Evolutionary conservation across 345 rosid species (phyloP), one percentile per base, ranked within the genome.

Genomic region (Turnera subulata): DNA sequence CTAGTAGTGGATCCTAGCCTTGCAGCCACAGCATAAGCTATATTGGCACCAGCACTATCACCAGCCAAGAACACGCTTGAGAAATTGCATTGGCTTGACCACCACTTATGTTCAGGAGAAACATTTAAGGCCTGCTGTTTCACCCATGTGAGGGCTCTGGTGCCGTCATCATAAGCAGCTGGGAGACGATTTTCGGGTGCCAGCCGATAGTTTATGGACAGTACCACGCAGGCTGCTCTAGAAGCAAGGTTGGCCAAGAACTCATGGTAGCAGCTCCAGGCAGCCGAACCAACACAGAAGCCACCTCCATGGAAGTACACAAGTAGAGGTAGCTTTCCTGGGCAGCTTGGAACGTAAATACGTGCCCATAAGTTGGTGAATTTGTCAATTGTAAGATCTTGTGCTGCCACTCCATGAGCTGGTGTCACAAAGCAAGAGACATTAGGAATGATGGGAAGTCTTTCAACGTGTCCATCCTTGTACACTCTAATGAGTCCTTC

Each of bases 281-380:
- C 59, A 24, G 68, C 64, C 6, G 73, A 69, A 14, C 68, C 73
- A 46, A 53, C 73, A 52, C 73, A 63, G 38, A 69, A 69, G 13
- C 73, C 73, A 13, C 73, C 73, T 57, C 73, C 73, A 20, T 63
- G 73, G 60, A 69, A 69, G 73, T 69, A 69, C 45, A 63, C 46
- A 45, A 69, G 26, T 20, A 69, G 53, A 20, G 73, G 64, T 18
- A 69, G 64, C 51, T 10, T 51, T 25, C 50, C 25, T 2, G 59
- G 9, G 55, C 13, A 10, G 55, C 16, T 38, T 15, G 68, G 55
- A 16, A 54, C 46, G 8, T 57, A 69, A 35, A 69, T 17, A 6
- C 64, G 73, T 6, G 59, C 59, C 73, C 68, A 63, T 33, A 69
- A 52, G 61, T 45, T 63, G 8, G 68, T 56, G 13, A 46, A 57